Percentiles rank a stretch among this genome's conserved stretches.
phyloP scores from a whole-genome alignment of 495 filamentous ascomycete species.

The Schizothecium vesticola region DNA sequence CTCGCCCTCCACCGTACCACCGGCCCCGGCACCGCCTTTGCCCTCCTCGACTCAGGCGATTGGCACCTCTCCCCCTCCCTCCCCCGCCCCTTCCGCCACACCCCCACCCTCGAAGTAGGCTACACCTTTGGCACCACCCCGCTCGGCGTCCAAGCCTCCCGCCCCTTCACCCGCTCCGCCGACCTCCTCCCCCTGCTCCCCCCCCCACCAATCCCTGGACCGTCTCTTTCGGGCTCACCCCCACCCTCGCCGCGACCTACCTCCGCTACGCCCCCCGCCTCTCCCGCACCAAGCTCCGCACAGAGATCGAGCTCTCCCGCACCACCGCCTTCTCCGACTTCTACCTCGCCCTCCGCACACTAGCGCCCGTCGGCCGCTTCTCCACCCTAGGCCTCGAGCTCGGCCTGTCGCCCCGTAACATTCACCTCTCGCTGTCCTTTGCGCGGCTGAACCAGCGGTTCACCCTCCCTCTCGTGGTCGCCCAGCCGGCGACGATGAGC shows the following conservation, averaged over 20 bases:
- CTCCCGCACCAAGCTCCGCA: conserved; percentile 6
- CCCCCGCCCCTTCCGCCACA: conserved; percentile 16
- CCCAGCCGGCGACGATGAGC: conserved; percentile 14
- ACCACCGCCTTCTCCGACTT: conserved; percentile 18
- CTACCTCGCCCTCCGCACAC: conserved; percentile 22
- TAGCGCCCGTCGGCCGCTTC: conserved; percentile 21
- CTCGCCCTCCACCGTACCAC: conserved; percentile 17
- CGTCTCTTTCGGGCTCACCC: conserved; percentile 15
- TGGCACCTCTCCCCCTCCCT: conserved; percentile 14
- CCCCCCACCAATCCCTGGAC: conserved; percentile 19
- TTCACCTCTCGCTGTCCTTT: conserved; percentile 32
- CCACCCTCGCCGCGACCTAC: conserved; percentile 16
- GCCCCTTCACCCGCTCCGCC: conserved; percentile 19
- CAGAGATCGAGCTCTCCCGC: conserved; percentile 21
- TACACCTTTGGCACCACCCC: conserved; percentile 19
- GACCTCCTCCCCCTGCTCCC: conserved; percentile 12
- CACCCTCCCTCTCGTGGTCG: conserved; percentile 27
- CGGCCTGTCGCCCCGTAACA: conserved; percentile 20
- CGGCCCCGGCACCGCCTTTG: conserved; percentile 16
- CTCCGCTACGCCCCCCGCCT: conserved; percentile 24
- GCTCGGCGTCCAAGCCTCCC: conserved; percentile 19
- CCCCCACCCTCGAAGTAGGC: conserved; percentile 24
- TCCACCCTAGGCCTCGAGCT: conserved; percentile 25
- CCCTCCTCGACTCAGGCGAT: conserved; percentile 21
- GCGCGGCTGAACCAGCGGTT: conserved; percentile 34